Evolutionary conservation across 441 rosid genomes (phyloP).

Genomic region (Mallotus japonicus): DNA sequence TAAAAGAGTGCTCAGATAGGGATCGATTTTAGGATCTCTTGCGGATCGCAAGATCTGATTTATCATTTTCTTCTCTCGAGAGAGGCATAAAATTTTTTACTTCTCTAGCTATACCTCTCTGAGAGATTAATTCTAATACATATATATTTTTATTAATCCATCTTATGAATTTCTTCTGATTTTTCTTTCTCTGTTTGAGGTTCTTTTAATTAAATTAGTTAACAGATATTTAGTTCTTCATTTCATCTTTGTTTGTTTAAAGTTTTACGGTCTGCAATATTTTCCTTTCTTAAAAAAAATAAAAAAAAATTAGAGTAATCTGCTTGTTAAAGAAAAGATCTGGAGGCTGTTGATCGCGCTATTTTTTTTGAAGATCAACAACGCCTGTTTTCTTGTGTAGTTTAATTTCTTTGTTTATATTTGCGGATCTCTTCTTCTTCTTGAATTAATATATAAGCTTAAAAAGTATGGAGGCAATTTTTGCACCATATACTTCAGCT

Average conservation of each 20-base stretch:
- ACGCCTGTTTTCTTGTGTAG: background rate
- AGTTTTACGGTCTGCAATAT: background rate
- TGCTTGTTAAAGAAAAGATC: too few relatives aligned
- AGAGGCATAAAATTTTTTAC: background rate
- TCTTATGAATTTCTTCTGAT: background rate
- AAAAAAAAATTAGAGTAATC: too few relatives aligned
- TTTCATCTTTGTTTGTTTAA: too few relatives aligned
- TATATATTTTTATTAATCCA: too few relatives aligned
- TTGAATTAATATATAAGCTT: too few relatives aligned
- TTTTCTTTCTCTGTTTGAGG: background rate
- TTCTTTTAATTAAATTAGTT: too few relatives aligned
- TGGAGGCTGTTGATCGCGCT: conserved; percentile 31
- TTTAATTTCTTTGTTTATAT: background rate
- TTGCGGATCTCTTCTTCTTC: background rate
- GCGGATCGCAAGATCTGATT: background rate
- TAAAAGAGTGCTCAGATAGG: background rate
- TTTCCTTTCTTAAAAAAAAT: background rate
- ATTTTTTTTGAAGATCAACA: conserved; percentile 33
- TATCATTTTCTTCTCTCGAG: background rate
- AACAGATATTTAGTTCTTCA: too few relatives aligned
- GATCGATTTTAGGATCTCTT: conserved; percentile 19
- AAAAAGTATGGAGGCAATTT: conserved; percentile 50
- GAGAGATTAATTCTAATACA: background rate
- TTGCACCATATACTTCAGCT: conserved; percentile 23
- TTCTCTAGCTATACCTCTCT: background rate